phyloP scores from a whole-genome alignment of 805 yeast genomes.

The Myxozyma neotropica region DNA sequence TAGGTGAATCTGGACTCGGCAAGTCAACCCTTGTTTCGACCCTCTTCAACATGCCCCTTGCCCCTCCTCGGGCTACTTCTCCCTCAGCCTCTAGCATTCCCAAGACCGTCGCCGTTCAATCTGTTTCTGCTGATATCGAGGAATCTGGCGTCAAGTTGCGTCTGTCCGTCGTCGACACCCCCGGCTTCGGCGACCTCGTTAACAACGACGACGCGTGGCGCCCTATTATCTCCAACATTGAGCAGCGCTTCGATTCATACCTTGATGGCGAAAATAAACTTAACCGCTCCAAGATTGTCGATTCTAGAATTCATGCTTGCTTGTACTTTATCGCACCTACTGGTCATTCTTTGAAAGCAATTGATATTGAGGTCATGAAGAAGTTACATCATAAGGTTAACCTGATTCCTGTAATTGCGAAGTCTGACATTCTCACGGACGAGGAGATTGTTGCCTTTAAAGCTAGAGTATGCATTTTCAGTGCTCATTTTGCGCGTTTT shows the following conservation, averaged over 20 bases:
- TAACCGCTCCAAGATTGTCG: constrained; percentile 69
- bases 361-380: constrained; percentile 87
- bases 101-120: constrained; percentile 57
- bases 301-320: constrained; percentile 89
- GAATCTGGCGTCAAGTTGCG: constrained; percentile 90
- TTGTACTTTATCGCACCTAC: constrained; percentile 96
- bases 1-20: constrained; percentile 81
- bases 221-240: constrained; percentile 88
- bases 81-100: constrained; percentile 39
- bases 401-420: constrained; percentile 91
- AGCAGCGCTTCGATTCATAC: constrained; percentile 80
- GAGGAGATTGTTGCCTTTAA: constrained; percentile 81
- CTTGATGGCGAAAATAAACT: constrained; percentile 87
- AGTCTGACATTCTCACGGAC: constrained; percentile 88
- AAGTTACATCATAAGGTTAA: constrained; percentile 88
- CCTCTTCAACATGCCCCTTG: constrained; percentile 68
- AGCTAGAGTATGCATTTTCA: constrained; percentile 36
- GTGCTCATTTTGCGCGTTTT: background rate
- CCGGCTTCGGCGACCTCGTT: constrained; percentile 91
- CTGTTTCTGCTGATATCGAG: constrained; percentile 72
- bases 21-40: constrained; percentile 91
- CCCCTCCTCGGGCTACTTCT: constrained; percentile 32
- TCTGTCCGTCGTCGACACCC: constrained; percentile 82
- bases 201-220: constrained; percentile 67
- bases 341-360: constrained; percentile 86